phyloP scores from a whole-genome alignment of 148 eudicot species.

The Camellia sinensis region DNA sequence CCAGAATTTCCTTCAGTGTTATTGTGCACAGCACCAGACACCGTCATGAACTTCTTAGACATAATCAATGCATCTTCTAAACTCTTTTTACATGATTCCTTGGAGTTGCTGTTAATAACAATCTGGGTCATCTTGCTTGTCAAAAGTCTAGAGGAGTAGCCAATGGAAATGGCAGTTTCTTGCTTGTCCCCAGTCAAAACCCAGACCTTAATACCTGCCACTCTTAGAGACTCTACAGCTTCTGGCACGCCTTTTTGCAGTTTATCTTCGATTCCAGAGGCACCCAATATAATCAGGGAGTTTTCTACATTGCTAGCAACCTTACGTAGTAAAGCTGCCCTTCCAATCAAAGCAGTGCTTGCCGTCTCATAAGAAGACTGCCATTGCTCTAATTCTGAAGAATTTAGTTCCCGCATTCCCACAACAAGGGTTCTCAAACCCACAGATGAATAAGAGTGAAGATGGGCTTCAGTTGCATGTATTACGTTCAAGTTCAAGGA shows the following conservation, averaged over 20 bases:
- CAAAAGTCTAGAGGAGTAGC: conserved; percentile 86
- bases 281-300: conserved; percentile 62
- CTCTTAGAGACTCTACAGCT: conserved; percentile 84
- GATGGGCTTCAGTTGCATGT: conserved; percentile 64
- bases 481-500: conserved; percentile 47
- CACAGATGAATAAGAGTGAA: conserved; percentile 75
- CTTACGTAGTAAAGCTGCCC: conserved; percentile 81
- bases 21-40: conserved; percentile 24
- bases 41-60: conserved; percentile 27
- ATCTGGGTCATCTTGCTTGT: conserved; percentile 77
- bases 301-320: conserved; percentile 71
- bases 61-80: conserved; percentile 61
- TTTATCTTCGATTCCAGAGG: conserved; percentile 96
- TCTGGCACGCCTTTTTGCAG: conserved; percentile 94
- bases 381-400: conserved; percentile 73
- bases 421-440: conserved; percentile 94
- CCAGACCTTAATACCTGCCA: conserved; percentile 93
- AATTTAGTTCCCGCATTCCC: conserved; percentile 65
- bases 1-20: conserved; percentile 31
- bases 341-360: conserved; percentile 81
- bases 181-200: conserved; percentile 98
- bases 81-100: conserved; percentile 66
- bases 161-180: conserved; percentile 98
- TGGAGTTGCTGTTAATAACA: conserved; percentile 67
- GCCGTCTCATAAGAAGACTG: conserved; percentile 89